These are phyloP conservation scores for Salvia splendens DNA, from an alignment of 257 asterid genomes.

Conservation along the genomic window DNA sequence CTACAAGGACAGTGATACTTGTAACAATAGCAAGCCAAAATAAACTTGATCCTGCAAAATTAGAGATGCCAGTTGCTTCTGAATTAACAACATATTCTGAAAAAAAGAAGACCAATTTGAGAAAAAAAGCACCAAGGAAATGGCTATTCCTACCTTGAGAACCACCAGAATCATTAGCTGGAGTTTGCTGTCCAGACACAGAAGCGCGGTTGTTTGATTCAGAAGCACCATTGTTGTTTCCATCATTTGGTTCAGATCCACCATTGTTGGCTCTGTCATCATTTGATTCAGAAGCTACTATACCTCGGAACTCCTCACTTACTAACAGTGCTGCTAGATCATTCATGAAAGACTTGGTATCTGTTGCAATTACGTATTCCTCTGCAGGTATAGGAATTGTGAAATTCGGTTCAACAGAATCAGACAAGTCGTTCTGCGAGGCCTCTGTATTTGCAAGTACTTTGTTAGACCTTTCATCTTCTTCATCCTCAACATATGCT, in stretches of 20 bases:
- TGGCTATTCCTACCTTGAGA: constrained; percentile 50
- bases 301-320: constrained; percentile 93
- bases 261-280: constrained; percentile 37
- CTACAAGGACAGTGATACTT: constrained; percentile 70
- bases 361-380: constrained; percentile 41
- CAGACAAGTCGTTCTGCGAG: constrained; percentile 62
- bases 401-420: constrained; percentile 49
- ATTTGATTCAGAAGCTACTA: constrained; percentile 93
- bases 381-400: constrained; percentile 36
- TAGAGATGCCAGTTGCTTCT: constrained; percentile 15
- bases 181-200: constrained; percentile 42
- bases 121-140: neutral
- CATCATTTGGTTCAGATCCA: constrained; percentile 38
- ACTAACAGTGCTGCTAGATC: constrained; percentile 77
- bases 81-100: constrained; percentile 22
- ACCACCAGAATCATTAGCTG: constrained; percentile 45
- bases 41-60: constrained; percentile 65
- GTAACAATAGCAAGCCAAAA: constrained; percentile 84
- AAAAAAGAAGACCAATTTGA: neutral
- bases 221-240: constrained; percentile 38
- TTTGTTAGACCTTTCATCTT: constrained; percentile 62
- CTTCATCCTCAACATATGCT: constrained; percentile 98
- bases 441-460: constrained; percentile 37
- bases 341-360: constrained; percentile 78
- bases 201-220: constrained; percentile 33